phyloP scores from a whole-genome alignment of 768 basidiomycete genomes.

The Podaxis sp. region DNA sequence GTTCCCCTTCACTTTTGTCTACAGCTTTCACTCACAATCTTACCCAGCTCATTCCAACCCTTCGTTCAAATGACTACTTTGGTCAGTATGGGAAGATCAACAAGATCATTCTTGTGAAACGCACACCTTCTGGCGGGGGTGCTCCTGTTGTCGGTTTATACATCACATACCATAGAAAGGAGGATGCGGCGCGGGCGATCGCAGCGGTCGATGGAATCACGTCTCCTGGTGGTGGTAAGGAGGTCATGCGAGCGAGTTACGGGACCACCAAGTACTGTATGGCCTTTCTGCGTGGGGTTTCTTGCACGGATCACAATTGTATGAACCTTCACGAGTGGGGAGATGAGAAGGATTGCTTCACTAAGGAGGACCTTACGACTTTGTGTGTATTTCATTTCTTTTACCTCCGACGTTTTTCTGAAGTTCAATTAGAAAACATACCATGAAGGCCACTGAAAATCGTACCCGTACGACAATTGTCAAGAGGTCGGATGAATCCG shows the following conservation, averaged over 20 bases:
- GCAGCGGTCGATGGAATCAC: constrained; percentile 88
- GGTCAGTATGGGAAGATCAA: constrained; percentile 98
- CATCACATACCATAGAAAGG: constrained; percentile 90
- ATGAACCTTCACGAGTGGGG: constrained; percentile 98
- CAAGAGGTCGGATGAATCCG: constrained; percentile 61
- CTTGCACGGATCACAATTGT: constrained; percentile 85
- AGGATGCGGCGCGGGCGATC: constrained; percentile 93
- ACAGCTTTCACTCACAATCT: constrained; percentile 6
- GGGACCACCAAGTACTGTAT: constrained; percentile 99
- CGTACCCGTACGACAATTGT: constrained; percentile 44
- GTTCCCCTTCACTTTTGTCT: constrained; percentile 4
- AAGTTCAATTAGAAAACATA: constrained; percentile 66
- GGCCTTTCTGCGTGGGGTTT: constrained; percentile 81
- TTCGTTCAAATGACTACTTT: constrained; percentile 95
- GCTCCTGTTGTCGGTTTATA: constrained; percentile 87
- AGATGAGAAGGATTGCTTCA: constrained; percentile 96
- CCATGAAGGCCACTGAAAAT: constrained; percentile 85
- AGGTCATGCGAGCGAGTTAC: constrained; percentile 89
- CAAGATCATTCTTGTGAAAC: constrained; percentile 90
- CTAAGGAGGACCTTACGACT: constrained; percentile 92
- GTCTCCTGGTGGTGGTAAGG: constrained; percentile 85
- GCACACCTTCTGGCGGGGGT: constrained; percentile 69
- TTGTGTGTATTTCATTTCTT: constrained; percentile 44
- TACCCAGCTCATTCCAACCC: constrained; percentile 76
- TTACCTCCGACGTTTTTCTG: background rate